A percentile compares a stretch with the other conserved stretches of the same genome.
Evolutionary conservation across 768 basidiomycete species (phyloP).

Genomic region (Suillus occidentalis): DNA sequence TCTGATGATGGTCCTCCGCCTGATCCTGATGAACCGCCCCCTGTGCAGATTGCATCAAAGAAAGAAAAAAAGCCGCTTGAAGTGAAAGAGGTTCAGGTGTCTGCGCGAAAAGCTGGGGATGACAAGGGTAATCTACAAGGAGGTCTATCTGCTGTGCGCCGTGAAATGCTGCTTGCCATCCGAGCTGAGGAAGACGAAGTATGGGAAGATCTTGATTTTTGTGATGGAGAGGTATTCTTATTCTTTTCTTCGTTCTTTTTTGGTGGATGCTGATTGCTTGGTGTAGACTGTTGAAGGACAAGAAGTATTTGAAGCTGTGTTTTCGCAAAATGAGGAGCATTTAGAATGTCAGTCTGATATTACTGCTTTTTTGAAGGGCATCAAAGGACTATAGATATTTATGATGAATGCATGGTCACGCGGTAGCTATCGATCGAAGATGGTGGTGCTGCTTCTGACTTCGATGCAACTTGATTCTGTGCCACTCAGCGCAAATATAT

Average conservation of each 20-base stretch:
- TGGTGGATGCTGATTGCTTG: slow-evolving; percentile 9
- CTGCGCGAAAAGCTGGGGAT: slow-evolving; percentile 63
- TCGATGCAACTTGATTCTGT: slow-evolving; percentile 4
- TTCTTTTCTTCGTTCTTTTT: slow-evolving; percentile 20
- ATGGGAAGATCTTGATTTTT: slow-evolving; percentile 72
- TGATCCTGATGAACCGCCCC: slow-evolving; percentile 70
- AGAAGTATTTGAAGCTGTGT: slow-evolving; percentile 57
- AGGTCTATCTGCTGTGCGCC: slow-evolving; percentile 65
- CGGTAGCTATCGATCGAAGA: too few species aligned
- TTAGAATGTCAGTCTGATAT: slow-evolving; percentile 58
- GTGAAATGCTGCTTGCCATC: slow-evolving; percentile 77
- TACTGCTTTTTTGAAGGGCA: slow-evolving; percentile 56
- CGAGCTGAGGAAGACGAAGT: slow-evolving; percentile 75
- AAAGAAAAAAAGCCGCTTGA: slow-evolving; percentile 66
- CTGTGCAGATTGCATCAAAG: slow-evolving; percentile 38
- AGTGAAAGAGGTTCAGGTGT: slow-evolving; percentile 74
- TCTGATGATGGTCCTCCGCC: slow-evolving; percentile 78
- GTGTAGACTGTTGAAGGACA: slow-evolving; percentile 58
- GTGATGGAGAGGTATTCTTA: slow-evolving; percentile 62
- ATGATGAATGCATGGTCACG: neutral
- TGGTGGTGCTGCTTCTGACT: neutral
- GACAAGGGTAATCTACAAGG: slow-evolving; percentile 62
- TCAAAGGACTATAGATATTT: slow-evolving; percentile 46
- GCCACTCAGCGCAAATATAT: slow-evolving; percentile 3
- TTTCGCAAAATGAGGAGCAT: slow-evolving; percentile 53